Evolutionary conservation across 352 stramenopile genomes (phyloP).

Genomic region (Phytophthora pluvialis): DNA sequence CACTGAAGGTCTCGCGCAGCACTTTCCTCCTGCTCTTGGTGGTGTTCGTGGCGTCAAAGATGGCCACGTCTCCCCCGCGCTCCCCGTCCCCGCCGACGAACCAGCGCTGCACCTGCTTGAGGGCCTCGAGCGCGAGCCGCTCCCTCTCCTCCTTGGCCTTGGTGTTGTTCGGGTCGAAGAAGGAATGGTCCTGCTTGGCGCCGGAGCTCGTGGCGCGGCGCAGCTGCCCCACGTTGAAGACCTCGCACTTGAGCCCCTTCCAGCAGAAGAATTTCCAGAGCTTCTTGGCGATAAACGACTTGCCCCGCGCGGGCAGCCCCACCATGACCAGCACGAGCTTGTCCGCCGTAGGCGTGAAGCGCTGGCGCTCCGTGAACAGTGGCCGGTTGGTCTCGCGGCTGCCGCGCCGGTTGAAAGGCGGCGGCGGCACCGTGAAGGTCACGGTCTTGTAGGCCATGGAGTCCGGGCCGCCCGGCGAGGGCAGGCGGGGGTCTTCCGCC

Average conservation of each 20-base stretch:
- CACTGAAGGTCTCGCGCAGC: conserved; percentile 65
- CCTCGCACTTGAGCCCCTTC: conserved; percentile 80
- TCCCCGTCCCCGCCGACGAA: conserved; percentile 40
- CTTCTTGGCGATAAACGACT: conserved; percentile 96
- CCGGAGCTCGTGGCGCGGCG: conserved; percentile 80
- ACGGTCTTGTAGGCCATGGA: conserved; percentile 56
- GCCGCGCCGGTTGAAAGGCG: conserved; percentile 28
- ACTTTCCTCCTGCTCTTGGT: conserved; percentile 64
- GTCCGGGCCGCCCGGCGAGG: conserved; percentile 38
- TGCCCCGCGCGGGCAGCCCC: conserved; percentile 93
- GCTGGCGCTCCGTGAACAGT: conserved; percentile 75
- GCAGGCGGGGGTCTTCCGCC: not conserved
- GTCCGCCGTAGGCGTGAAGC: conserved; percentile 86
- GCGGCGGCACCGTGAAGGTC: conserved; percentile 39
- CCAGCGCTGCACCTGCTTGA: conserved; percentile 74
- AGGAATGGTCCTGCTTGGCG: conserved; percentile 82
- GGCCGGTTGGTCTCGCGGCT: conserved; percentile 40
- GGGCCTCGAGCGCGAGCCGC: conserved; percentile 78
- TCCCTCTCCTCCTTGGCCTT: conserved; percentile 77
- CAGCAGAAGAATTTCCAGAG: conserved; percentile 82
- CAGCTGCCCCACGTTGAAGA: conserved; percentile 97
- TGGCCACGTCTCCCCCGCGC: conserved; percentile 82
- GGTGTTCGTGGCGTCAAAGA: conserved; percentile 93
- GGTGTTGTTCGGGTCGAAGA: conserved; percentile 93
- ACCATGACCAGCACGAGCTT: conserved; percentile 97